Percentiles rank a stretch among this genome's conserved stretches.
These are phyloP conservation scores for Pseudopyrenochaeta lycopersici DNA, from an alignment of 2,329 filamentous ascomycete genomes.

Conservation along the genomic window DNA sequence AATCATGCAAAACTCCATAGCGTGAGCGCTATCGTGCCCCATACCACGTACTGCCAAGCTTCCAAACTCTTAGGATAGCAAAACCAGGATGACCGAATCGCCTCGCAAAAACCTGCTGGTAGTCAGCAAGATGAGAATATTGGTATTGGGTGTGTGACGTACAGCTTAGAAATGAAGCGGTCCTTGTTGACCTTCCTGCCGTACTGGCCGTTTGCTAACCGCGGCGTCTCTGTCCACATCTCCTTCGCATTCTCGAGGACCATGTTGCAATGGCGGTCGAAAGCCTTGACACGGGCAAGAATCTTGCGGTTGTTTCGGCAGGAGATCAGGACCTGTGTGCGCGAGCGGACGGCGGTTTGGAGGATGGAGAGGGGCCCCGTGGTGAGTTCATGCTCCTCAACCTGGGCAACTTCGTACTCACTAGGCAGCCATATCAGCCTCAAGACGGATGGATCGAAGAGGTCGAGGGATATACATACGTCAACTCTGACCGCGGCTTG, in stretches of 20 bases:
- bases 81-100: slow-evolving; percentile 86
- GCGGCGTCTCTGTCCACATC: slow-evolving; percentile 98
- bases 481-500: slow-evolving; percentile 90
- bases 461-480: slow-evolving; percentile 66
- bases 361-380: slow-evolving; percentile 89
- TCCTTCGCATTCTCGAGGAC: slow-evolving; percentile 96
- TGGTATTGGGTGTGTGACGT: slow-evolving; percentile 47
- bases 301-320: slow-evolving; percentile 99
- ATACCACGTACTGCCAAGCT: slow-evolving; percentile 11
- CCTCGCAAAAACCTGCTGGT: slow-evolving; percentile 78
- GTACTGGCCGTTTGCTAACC: slow-evolving; percentile 84
- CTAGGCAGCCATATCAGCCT: slow-evolving; percentile 56
- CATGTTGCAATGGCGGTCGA: slow-evolving; percentile 99
- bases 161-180: slow-evolving; percentile 98
- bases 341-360: slow-evolving; percentile 92
- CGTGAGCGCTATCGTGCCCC: slow-evolving; percentile 17
- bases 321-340: slow-evolving; percentile 95
- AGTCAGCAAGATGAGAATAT: slow-evolving; percentile 19
- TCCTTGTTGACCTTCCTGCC: slow-evolving; percentile 96
- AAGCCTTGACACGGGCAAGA: slow-evolving; percentile 95
- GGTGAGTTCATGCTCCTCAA: slow-evolving; percentile 82
- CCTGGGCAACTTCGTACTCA: slow-evolving; percentile 88
- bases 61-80: slow-evolving; percentile 70
- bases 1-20: slow-evolving; percentile 38
- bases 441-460: background rate